phyloP scores from a whole-genome alignment of 78 protist genomes.

The Dictyostelium brefeldianum region DNA sequence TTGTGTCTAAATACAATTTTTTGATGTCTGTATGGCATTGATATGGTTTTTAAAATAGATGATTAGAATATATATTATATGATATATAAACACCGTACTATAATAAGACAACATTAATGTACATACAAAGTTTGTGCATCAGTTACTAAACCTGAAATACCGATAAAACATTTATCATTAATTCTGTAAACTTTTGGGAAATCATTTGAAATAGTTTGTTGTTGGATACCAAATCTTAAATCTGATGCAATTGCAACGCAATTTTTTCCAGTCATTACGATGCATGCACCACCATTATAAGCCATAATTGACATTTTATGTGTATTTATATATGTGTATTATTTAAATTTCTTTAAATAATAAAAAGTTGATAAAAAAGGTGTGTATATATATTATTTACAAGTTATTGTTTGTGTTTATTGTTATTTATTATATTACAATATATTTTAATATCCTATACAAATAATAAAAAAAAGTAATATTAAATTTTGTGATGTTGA shows the following conservation, averaged over 20 bases:
- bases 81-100: too few relatives aligned
- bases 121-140: conserved; percentile 96
- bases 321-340: background rate
- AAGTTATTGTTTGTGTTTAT: too few relatives aligned
- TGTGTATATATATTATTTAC: too few relatives aligned
- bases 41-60: background rate
- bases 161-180: conserved; percentile 88
- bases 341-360: background rate
- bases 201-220: conserved; percentile 90
- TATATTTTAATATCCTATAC: too few relatives aligned
- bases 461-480: too few relatives aligned
- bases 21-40: conserved; percentile 78
- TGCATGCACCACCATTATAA: conserved; percentile 97
- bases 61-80: background rate
- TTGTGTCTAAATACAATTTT: conserved; percentile 87
- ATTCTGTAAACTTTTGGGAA: conserved; percentile 89
- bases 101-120: background rate
- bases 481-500: too few relatives aligned
- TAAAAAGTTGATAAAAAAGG: background rate
- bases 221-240: conserved; percentile 92
- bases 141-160: conserved; percentile 93
- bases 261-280: conserved; percentile 95
- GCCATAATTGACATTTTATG: conserved; percentile 90
- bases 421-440: too few relatives aligned
- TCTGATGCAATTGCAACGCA: conserved; percentile 98